Base-by-base conservation (phyloP, 768 basidiomycete species). In the Suillus fuscotomentosus region DNA sequence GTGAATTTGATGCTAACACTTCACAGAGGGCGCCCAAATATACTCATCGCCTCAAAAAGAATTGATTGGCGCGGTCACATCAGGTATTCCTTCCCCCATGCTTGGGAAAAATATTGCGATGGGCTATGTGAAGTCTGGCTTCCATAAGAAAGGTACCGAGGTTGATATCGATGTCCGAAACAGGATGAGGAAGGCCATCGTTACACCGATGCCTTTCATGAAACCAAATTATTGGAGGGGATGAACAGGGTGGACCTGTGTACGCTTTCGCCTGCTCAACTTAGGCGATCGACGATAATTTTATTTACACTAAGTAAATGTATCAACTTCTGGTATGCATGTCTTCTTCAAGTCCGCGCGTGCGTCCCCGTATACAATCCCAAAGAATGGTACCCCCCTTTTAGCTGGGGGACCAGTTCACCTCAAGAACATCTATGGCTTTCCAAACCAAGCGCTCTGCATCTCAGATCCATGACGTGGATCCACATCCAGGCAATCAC, bases 81-180 rank as follows among this genome's bases (percentile, higher is more conserved):
- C 95, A 0, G 97, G 97, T 54, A 97, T 99, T 66, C 97, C 97
- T 15, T 95, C 95, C 0, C 97, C 96, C 0, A 90, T 94, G 1
- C 80, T 95, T 3, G 87, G 86, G 1, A 89, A 90, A 75, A 98
- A 99, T 76, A 94, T 99, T 69, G 94, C 96, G 1, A 99, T 99
- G 97, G 97, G 88, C 1, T 99, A 99, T 70, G 84, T 98, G 55
- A 74, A 81, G 67, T 84, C 80, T 24, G 95, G 94, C 0, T 88
- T 82, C 77, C 93, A 97, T 79, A 98, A 95, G 79, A 96, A 93
- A 75, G 94, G 93, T 13, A 97, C 90, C 0, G 85, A 90, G 72
- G 81, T 99, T 4, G 82, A 84, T 59, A 89, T 99, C 17, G 91
- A 96, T 65, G 91, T 99, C 43, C 84, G 97, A 55, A 89, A 86